Base-by-base conservation (phyloP, 331 rosid genomes). In the Stylosanthes scabra region DNA sequence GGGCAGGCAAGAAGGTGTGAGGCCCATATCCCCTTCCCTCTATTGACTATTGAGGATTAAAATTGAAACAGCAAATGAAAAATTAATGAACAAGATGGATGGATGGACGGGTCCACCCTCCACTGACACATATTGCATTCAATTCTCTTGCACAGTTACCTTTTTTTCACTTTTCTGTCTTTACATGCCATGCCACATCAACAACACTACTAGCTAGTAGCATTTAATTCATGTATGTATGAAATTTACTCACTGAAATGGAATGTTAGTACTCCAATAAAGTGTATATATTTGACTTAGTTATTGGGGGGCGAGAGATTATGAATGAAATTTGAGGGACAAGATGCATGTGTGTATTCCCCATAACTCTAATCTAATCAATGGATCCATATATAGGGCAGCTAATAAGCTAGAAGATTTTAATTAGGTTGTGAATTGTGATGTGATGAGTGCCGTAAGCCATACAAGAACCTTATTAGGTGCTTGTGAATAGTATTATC, bases 71-170 rank as follows among this genome's bases (percentile, higher is more conserved):
- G 40, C 80, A 73, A 73, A 73, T 68, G 63, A 78, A 73, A 40
- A 73, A 40, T 28, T 13, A 2, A 45, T 39, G 20, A 50, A 13
- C 52, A 74, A 66, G 31, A 13, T 13, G 25, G 58, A 59, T 66
- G 25, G 25, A 20, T 20, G 25, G 25, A 20, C 1, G 81, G 81
- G 81, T 31, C 78, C 83, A 50, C 49, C 11, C 39, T 52, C 49
- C 29, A 41, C 79, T 70, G 86, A 79, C 83, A 65, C 83, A 65
- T 62, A 59, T 62, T 46, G 75, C 69, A 70, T 79, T 83, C 25
- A 83, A 70, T 74, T 78, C 72, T 71, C 72, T 68, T 51, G 40
- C 64, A 66, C 39, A 20, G 25, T 63, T 81, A 49, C 49, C 70
- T 47, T 63, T 80, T 63, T 34, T 81, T 56, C 78, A 71, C 78